Evolutionary conservation across 1,284 basidiomycete genomes (phyloP), one percentile per base, ranked within the genome.

Genomic region (Pseudozyma hubeiensis): DNA sequence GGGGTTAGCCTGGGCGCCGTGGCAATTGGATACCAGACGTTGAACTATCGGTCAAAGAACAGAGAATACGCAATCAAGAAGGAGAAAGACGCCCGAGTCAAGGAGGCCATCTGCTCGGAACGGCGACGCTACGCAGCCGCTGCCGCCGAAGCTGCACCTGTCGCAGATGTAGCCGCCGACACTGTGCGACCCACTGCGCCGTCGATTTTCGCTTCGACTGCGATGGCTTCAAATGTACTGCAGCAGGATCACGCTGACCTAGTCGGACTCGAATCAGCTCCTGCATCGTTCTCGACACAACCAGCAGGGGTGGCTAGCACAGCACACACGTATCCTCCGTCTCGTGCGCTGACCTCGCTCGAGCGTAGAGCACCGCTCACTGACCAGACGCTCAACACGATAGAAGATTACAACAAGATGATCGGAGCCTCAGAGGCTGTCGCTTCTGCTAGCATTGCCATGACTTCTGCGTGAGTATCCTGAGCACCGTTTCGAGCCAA

Each of bases 361-460:
- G 60, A 41, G 45, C 6, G 59, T 50, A 24, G 69, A 35, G 44
- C 51, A 14, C 51, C 44, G 7, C 41, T 67, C 7, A 45, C 31
- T 40, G 70, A 73, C 46, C 53, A 37, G 5, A 52, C 56, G n/a
- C 53, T 73, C 34, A 58, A 35, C 53, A 46, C 64, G 11, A 56
- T 73, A 5, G 70, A 73, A 30, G 70, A 73, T 29, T 73, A 64
- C 47, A 62, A 58, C 64, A 73, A 73, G 57, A 24, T 73, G 16
- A 60, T 73, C 30, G 70, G 51, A 17, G 60, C 53, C n/a, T 64
- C 61, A 13, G 70, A 73, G 29, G 64, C 53, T 0, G 24, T 67
- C 1, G 57, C 24, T 7, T 51, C 55, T 1, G 57, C 60, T 1
- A 45, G 43, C 13, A 55, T 73, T 13, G 70, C 70, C 29, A 24